Evolutionary conservation across 2,329 filamentous ascomycete genomes (phyloP), one percentile per base, ranked within the genome.

Genomic region (Fusarium brevicatenulatum): DNA sequence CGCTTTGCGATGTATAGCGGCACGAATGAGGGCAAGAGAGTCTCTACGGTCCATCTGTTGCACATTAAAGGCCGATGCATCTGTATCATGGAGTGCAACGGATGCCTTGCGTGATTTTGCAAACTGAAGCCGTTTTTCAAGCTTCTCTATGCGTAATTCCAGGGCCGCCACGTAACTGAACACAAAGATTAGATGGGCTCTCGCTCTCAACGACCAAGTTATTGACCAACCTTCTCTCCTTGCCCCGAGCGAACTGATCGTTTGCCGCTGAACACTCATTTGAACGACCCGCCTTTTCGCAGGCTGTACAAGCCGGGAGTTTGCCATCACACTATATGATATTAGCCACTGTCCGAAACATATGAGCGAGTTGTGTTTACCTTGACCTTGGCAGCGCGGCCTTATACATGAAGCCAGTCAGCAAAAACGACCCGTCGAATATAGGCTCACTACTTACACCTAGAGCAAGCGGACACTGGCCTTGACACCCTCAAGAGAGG

Each of bases 201-300:
- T 25, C 28, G 39, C 46, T 18, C 28, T 16, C 44, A 15, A 25
- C 8, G 34, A 25, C n/a, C 23, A 55, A 44, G 13, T 8, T 7
- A n/a, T 9, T 19, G 37, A 76, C 83, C 65, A 75, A 91, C 91
- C 95, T 98, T 78, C 95, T 88, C 80, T 98, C 96, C 82, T 98
- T 98, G 69, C 96, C 96, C 71, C 95, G 89, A 1, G 95, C 95
- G 82, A 98, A 98, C 81, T 98, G 95, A 79, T 98, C 95, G 78
- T 97, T 98, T 12, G 95, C 95, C 63, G 95, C 95, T 11, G 95
- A 97, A 81, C 96, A 99, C 80, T 97, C 95, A 68, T 88, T 91
- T 62, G 93, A 91, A 70, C 94, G 92, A 36, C 95, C 95, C 19
- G 94, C 94, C 83, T 95, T 95, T 82, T 98, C 95, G 80, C 96